Conservation (phyloP, 2,329 filamentous ascomycete genomes). For the Sporothrix protearum region DNA sequence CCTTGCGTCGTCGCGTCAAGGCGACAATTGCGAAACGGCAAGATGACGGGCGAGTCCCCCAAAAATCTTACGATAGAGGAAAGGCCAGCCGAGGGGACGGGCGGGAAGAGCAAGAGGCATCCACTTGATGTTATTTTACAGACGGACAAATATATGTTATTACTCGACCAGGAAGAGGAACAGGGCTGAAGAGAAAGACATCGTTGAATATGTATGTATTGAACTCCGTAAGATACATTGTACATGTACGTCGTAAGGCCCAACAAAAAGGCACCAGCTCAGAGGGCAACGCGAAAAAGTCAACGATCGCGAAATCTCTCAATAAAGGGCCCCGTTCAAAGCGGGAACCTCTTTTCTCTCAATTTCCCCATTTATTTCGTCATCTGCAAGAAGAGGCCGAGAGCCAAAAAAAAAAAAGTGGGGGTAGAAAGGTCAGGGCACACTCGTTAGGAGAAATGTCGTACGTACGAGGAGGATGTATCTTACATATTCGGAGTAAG, state of each 20-base stretch:
- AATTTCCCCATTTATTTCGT: background rate
- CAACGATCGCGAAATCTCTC: background rate
- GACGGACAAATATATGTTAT: too few relatives aligned
- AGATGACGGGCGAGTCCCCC: background rate
- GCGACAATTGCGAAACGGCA: background rate
- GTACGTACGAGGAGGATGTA: slow-evolving; percentile 6
- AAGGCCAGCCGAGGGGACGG: background rate
- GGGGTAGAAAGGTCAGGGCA: background rate
- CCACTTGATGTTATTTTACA: background rate
- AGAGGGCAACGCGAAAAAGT: background rate
- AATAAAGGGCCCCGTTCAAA: background rate
- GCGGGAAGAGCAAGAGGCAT: background rate
- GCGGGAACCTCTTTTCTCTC: background rate
- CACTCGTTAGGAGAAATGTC: background rate
- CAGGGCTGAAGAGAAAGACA: too few relatives aligned
- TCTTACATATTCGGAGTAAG: too few relatives aligned
- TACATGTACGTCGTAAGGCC: background rate
- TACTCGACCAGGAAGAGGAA: background rate
- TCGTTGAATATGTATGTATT: too few relatives aligned
- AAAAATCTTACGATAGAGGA: background rate
- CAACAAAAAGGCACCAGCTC: background rate
- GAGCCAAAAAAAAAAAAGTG: background rate
- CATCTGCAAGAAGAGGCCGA: background rate
- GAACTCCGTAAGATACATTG: background rate
- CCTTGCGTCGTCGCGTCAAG: background rate